Evolutionary conservation across 495 filamentous ascomycete genomes (phyloP), one percentile per base, ranked within the genome.

Genomic region (Thozetella sp.): DNA sequence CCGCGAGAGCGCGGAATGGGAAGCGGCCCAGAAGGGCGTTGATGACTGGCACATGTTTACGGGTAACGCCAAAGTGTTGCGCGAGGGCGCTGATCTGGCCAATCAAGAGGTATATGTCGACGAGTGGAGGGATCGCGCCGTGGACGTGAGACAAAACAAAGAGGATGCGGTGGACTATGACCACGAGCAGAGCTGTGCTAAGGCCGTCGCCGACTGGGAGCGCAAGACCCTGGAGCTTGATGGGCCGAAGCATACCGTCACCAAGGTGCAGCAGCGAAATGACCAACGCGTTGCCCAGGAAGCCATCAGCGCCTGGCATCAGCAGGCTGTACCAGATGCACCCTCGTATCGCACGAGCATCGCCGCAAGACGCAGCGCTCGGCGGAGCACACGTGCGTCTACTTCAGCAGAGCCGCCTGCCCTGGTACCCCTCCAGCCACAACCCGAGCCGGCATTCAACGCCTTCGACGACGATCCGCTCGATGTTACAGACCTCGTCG

Each of bases 101-200:
- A 63, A 72, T 34, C 17, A 67, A 1, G 71, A 74, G 22, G 58
- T 65, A 11, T 67, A 63, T 23, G 51, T 50, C 43, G 60, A 34
- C 4, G 62, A 51, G 20, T 72, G 67, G 67, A 56, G 55, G 17
- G 48, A 45, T 12, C 55, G 59, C 1, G 22, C 64, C 20, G 43
- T 62, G 1, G 64, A 70, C 22, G 43, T 34, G 12, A 55, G 51
- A n/a, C 69, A 67, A 15, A 57, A 58, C 46, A 40, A 40, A 46
- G 53, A 61, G 43, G 68, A 70, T 12, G 71, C 71, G 13, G 23
- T 60, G 23, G 60, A 74, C 25, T 65, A 59, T 34, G 72, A 72
- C 54, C 53, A 53, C 0, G 64, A 65, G 19, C 48, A 61, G 23
- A 64, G 53, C 2, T 56, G 63, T 2, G 53, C 25, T 9, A 22